Evolutionary conservation across 345 rosid genomes (phyloP).

Genomic region (Ricinus communis): DNA sequence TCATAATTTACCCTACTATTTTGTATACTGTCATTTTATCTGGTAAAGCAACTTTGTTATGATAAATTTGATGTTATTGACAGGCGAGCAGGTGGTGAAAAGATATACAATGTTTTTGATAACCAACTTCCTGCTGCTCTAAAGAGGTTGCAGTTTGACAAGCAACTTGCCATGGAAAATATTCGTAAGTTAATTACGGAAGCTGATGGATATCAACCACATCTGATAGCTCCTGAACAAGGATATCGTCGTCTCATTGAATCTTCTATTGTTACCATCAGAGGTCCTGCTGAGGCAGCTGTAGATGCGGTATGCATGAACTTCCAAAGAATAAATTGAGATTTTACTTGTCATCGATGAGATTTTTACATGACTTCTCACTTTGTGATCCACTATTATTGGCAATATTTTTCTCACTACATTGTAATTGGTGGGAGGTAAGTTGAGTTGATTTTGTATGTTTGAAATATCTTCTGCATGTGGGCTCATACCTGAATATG

Average conservation of each 20-base stretch:
- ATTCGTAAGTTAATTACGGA: constrained; percentile 94
- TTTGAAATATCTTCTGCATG: too few relatives aligned
- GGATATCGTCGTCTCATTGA: constrained; percentile 99
- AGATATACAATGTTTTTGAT: constrained; percentile 88
- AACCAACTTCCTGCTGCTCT: constrained; percentile 99
- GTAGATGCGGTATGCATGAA: constrained; percentile 85
- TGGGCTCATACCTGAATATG: too few relatives aligned
- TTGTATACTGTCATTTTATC: background rate
- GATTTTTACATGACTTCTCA: background rate
- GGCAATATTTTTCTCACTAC: background rate
- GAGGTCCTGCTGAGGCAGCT: constrained; percentile 99
- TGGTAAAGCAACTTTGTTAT: background rate
- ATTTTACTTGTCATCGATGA: constrained; percentile 10
- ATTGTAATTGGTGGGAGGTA: too few relatives aligned
- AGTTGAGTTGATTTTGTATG: too few relatives aligned
- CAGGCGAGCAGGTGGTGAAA: constrained; percentile 99
- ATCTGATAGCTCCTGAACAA: constrained; percentile 98
- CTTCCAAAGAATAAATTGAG: background rate
- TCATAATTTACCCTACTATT: constrained; percentile 8
- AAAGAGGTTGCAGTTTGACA: constrained; percentile 97
- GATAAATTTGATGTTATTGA: constrained; percentile 15
- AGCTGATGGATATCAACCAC: constrained; percentile 99
- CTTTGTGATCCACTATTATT: background rate
- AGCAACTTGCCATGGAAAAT: constrained; percentile 96
- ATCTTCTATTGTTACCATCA: constrained; percentile 75